Conservation (phyloP, 345 rosid genomes). For the Brassica cretica region DNA sequence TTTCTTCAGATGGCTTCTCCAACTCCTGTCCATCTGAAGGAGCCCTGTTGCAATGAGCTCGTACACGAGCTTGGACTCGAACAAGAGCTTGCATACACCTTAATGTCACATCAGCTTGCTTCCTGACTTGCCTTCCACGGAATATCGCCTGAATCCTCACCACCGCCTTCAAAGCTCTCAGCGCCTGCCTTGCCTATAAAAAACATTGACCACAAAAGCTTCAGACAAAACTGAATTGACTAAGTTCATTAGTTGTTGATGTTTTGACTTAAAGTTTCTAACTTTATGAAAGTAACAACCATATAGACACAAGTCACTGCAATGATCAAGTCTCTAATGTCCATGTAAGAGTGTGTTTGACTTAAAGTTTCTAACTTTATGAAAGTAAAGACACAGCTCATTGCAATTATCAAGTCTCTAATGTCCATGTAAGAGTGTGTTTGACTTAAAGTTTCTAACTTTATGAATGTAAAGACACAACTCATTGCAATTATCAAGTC, state of each 20-base stretch:
- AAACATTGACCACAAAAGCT: constrained; percentile 22
- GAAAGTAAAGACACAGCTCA: background rate
- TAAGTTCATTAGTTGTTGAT: background rate
- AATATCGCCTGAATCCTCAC: constrained; percentile 93
- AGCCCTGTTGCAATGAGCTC: constrained; percentile 50
- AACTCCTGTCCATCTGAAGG: constrained; percentile 48
- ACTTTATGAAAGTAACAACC: too few relatives aligned
- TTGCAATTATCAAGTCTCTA: too few relatives aligned
- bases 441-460: constrained; percentile 15
- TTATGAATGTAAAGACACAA: background rate
- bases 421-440: too few relatives aligned
- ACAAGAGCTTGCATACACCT: constrained; percentile 99
- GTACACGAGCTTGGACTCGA: constrained; percentile 74
- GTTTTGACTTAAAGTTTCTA: too few relatives aligned
- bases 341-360: background rate
- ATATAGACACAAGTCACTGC: too few relatives aligned
- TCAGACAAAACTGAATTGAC: background rate
- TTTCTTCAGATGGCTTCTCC: constrained; percentile 30
- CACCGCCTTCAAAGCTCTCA: constrained; percentile 81
- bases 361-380: constrained; percentile 16
- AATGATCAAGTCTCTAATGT: too few relatives aligned
- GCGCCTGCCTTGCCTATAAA: constrained; percentile 71
- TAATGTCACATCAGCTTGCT: constrained; percentile 86
- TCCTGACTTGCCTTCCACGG: constrained; percentile 79
- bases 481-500: background rate